Percentiles rank a stretch among this genome's conserved stretches.
These are phyloP conservation scores for Penicillium cataractarum DNA, from an alignment of 495 filamentous ascomycete species.

Conservation along the genomic window DNA sequence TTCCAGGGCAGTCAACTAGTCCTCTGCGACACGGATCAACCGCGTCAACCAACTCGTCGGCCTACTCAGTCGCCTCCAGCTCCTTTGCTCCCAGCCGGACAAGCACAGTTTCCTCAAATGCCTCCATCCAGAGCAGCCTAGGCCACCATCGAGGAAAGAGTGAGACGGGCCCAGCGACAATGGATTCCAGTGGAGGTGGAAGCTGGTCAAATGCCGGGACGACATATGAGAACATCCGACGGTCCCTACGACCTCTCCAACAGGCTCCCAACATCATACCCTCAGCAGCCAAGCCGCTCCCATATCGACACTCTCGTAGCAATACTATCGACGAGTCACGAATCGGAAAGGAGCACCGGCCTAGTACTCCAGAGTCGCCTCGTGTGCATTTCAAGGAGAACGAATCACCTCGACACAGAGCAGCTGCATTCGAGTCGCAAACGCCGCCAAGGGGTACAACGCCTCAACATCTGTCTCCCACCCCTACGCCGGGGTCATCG, in stretches of 20 bases:
- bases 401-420: constrained; percentile 33
- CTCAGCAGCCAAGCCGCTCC: constrained; percentile 31
- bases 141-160: constrained; percentile 79
- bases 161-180: constrained; percentile 57
- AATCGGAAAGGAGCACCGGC: constrained; percentile 40
- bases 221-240: constrained; percentile 72
- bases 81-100: constrained; percentile 69
- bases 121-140: constrained; percentile 57
- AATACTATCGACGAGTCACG: constrained; percentile 48
- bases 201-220: constrained; percentile 49
- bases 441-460: constrained; percentile 39
- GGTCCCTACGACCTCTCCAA: constrained; percentile 76
- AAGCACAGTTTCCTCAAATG: constrained; percentile 76
- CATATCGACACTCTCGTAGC: constrained; percentile 45
- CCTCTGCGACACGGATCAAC: constrained; percentile 74
- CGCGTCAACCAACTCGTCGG: constrained; percentile 76
- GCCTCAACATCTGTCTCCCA: constrained; percentile 36
- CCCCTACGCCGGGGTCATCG: constrained; percentile 34
- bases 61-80: constrained; percentile 71
- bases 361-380: constrained; percentile 38
- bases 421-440: constrained; percentile 27
- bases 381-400: constrained; percentile 38
- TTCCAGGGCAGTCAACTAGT: constrained; percentile 57
- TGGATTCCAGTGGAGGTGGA: constrained; percentile 28
- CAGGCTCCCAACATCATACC: constrained; percentile 63